Evolutionary conservation across 169 alveolate genomes (phyloP), one percentile per base, ranked within the genome.

Genomic region (Toxoplasma gondii): DNA sequence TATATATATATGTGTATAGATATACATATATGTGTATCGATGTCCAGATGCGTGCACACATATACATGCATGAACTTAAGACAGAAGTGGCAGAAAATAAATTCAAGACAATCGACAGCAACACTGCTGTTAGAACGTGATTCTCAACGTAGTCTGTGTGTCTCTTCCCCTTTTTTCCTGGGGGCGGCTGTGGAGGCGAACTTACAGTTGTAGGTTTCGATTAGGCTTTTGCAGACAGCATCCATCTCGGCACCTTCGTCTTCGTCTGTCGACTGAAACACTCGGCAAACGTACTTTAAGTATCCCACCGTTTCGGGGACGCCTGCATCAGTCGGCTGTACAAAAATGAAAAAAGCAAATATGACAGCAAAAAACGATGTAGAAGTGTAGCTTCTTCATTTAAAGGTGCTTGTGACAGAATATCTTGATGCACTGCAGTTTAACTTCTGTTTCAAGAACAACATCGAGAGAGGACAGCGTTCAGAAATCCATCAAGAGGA

Each of bases 251-350:
- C 64, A 87, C 49, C 94, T 92, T 94, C 88, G 80, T 93, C 54
- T 87, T 93, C 88, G 87, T 96, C 81, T 38, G 82, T 53, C n/a
- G 91, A 91, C 91, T 96, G 96, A 58, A 82, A 88, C 27, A 98
- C 98, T 44, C 96, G 95, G 74, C 98, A 96, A 10, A 97, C 95
- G 94, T 96, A 98, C 92, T 98, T 98, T 34, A 98, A 93, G 80
- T 96, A 97, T 9, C 99, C 99, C 41, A 98, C 98, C 24, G 98
- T 97, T 96, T 98, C 98, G 53, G 98, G 98, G 39, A 97, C 96
- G 38, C 99, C 99, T 34, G 97, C 96, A 58, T 95, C 97, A n/a
- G 98, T 98, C 94, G 97, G 96, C 95, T 93, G 93, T 27, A 19
- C 74, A 64, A 4, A 27, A 16, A 16, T 12, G 34, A 1, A 16